Base-by-base conservation (phyloP, 2,329 filamentous ascomycete species). In the Albophoma yamanashiensis region DNA sequence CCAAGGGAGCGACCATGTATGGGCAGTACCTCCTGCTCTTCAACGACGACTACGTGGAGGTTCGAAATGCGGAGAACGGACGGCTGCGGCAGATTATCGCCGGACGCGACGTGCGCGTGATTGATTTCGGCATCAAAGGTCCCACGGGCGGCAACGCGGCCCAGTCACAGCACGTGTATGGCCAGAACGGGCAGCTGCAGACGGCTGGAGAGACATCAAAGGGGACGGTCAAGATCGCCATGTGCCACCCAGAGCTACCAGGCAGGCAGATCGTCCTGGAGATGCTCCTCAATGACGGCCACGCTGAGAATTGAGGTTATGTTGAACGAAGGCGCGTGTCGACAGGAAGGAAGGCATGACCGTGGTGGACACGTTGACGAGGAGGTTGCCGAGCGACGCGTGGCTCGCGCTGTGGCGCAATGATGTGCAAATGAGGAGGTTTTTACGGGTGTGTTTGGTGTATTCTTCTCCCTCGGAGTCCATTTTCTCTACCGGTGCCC, bases 1-100 rank as follows among this genome's bases (percentile, higher is more conserved):
- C 94, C 1, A 87, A 88, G 63, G 85, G 86, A 15, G 92, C 92
- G 2, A 94, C 92, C 63, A 87, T 97, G 76, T 95, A 91, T 67
- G 92, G 92, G 1, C 89, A 92, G 61, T 97, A 96, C 72, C 83
- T 99, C 5, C 79, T 99, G 9, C 84, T 99, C 5, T 96, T 97
- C 76, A 94, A 97, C 72, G 88, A 90, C 27, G 93, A 97, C 73
- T 99, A 97, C 67, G 91, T 99, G 56, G 94, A 99, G 76, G 91
- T 99, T 58, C 85, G 94, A 59, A 97, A 99, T 68, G 94, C 94
- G 22, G 91, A 97, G 77, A 97, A 97, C 69, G 94, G 94, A 0
- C 84, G 95, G 25, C 74, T 99, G 64, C 84, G 94, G 67, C 94
- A 99, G 76, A 94, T 99, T 61, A 96, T 99, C 66, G 88, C 92